Percentiles rank a stretch among this genome's conserved stretches.
phyloP scores from a whole-genome alignment of 495 filamentous ascomycete genomes.

The Elasticomyces elasticus region DNA sequence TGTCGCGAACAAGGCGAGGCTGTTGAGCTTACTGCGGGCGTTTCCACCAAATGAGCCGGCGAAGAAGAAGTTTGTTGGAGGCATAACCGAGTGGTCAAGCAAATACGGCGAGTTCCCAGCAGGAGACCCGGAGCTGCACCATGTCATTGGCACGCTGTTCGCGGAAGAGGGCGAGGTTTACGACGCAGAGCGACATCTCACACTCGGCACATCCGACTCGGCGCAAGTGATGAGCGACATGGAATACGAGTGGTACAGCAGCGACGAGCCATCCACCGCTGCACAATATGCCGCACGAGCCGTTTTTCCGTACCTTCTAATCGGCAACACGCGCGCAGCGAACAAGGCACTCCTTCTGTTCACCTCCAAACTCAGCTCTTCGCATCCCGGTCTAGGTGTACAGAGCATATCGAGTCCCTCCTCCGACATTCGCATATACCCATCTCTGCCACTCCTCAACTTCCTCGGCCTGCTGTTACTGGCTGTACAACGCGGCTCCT shows the following conservation, averaged over 20 bases:
- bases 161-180: slow-evolving; percentile 82
- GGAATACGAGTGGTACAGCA: slow-evolving; percentile 87
- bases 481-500: slow-evolving; percentile 66
- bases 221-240: slow-evolving; percentile 66
- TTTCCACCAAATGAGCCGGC: slow-evolving; percentile 80
- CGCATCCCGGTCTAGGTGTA: slow-evolving; percentile 58
- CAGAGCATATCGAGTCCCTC: slow-evolving; percentile 72
- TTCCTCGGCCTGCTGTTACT: slow-evolving; percentile 78
- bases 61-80: slow-evolving; percentile 80
- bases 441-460: slow-evolving; percentile 81
- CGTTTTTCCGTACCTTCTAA: slow-evolving; percentile 83
- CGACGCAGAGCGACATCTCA: slow-evolving; percentile 83
- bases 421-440: slow-evolving; percentile 72
- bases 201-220: slow-evolving; percentile 83
- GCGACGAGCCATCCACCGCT: slow-evolving; percentile 79
- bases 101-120: slow-evolving; percentile 78
- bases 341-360: slow-evolving; percentile 74
- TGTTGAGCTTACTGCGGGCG: slow-evolving; percentile 57
- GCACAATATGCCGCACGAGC: slow-evolving; percentile 82
- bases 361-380: slow-evolving; percentile 55
- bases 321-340: slow-evolving; percentile 81
- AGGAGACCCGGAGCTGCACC: slow-evolving; percentile 91
- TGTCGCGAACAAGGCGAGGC: slow-evolving; percentile 50
- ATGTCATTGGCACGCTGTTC: slow-evolving; percentile 79
- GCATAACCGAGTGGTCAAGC: slow-evolving; percentile 83